phyloP scores from a whole-genome alignment of 192 early-diverging fungal genomes.

The Piromyces finnis region DNA sequence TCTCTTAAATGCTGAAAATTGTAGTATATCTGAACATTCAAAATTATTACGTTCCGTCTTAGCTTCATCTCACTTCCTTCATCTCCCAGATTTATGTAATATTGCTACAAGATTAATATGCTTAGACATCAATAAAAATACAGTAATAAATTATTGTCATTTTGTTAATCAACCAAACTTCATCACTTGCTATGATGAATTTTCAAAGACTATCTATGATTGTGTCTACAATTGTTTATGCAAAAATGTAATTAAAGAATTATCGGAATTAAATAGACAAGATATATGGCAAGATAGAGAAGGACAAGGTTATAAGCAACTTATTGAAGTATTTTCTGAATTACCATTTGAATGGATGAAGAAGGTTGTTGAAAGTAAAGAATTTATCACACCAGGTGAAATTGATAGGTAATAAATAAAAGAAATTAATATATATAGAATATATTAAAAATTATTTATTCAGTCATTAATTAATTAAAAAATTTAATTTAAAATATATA shows the following conservation, averaged over 20 bases:
- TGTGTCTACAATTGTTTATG: slow-evolving; percentile 23
- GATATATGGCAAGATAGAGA: slow-evolving; percentile 26
- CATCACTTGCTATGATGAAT: not conserved
- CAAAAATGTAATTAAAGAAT: slow-evolving; percentile 23
- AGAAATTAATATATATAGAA: no score
- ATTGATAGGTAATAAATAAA: slow-evolving; percentile 32
- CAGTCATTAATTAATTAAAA: no score
- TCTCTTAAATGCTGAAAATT: not conserved
- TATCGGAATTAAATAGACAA: slow-evolving; percentile 9
- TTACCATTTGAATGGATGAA: slow-evolving; percentile 48
- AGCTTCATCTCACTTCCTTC: slow-evolving; percentile 20
- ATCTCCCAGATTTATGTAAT: slow-evolving; percentile 17
- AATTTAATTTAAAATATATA: no score
- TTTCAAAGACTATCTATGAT: slow-evolving; percentile 21
- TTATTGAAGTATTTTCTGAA: slow-evolving; percentile 24
- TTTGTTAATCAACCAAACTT: slow-evolving; percentile 18
- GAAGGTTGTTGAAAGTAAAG: slow-evolving; percentile 25
- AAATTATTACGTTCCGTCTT: slow-evolving; percentile 21
- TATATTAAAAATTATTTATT: no score
- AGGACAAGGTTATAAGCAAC: slow-evolving; percentile 21
- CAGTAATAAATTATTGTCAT: slow-evolving; percentile 25
- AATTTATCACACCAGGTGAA: slow-evolving; percentile 30
- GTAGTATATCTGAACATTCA: slow-evolving; percentile 4
- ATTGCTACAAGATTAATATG: slow-evolving; percentile 21
- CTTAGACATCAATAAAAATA: slow-evolving; percentile 12